phyloP scores from a whole-genome alignment of 176 grass and related monocot genomes.

The Triticum dicoccoides region DNA sequence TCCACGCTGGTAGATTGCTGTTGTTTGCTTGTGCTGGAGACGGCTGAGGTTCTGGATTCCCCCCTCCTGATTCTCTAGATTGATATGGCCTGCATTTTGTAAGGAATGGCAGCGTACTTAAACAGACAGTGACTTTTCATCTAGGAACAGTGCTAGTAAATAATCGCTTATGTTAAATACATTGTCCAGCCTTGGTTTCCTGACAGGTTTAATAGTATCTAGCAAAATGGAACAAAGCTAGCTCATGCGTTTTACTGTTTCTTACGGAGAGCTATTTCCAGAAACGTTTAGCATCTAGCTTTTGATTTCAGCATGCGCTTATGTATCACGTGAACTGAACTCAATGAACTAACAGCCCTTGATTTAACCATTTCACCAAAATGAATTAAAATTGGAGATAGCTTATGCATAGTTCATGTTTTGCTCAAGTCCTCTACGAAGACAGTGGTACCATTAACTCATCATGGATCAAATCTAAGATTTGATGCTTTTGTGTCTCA shows the following conservation, averaged over 20 bases:
- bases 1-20: conserved; percentile 49
- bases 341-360: neutral
- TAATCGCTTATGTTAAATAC: neutral
- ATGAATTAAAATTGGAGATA: neutral
- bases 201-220: neutral
- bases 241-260: neutral
- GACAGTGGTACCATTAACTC: too few relatives aligned
- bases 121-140: neutral
- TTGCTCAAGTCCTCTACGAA: neutral
- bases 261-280: neutral
- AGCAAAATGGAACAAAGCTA: conserved; percentile 2
- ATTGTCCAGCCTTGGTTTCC: neutral
- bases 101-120: neutral
- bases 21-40: conserved; percentile 21
- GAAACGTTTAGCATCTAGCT: neutral
- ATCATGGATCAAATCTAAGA: too few relatives aligned
- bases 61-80: neutral
- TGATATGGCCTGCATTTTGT: conserved; percentile 30
- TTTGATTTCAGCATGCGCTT: neutral
- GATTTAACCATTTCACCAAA: neutral
- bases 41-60: conserved; percentile 17
- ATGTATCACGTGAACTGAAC: neutral
- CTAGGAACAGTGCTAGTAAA: neutral
- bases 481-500: too few relatives aligned
- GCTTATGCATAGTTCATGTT: neutral